phyloP scores from a whole-genome alignment of 495 filamentous ascomycete genomes.

The Staphylotrichum longicolle region DNA sequence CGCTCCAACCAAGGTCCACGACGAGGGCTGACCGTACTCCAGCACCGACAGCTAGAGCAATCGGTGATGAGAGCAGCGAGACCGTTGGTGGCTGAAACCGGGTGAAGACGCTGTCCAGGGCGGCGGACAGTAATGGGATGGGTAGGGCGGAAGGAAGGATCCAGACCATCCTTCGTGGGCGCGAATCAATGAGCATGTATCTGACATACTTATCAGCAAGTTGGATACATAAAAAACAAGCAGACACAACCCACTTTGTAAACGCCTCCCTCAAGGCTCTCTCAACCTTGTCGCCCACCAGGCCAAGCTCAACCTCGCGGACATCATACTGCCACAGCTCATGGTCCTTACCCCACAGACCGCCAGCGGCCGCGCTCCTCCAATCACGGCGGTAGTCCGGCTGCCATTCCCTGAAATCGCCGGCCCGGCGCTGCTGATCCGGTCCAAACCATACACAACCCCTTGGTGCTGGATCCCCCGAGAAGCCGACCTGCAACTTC shows the following conservation, averaged over 20 bases:
- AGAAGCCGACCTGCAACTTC: conserved; percentile 78
- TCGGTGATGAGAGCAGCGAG: conserved; percentile 70
- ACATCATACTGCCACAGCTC: conserved; percentile 84
- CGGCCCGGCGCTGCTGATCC: conserved; percentile 68
- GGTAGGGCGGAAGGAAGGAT: conserved; percentile 76
- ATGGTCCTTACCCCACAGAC: conserved; percentile 66
- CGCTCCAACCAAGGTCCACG: conserved; percentile 88
- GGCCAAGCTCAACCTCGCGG: conserved; percentile 65
- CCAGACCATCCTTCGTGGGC: conserved; percentile 67
- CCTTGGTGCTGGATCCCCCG: conserved; percentile 72
- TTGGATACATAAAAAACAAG: background rate
- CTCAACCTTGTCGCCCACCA: conserved; percentile 88
- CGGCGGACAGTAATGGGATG: conserved; percentile 68
- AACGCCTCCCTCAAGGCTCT: conserved; percentile 79
- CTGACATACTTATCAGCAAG: conserved; percentile 30
- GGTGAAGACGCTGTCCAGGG: conserved; percentile 72
- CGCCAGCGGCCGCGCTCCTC: conserved; percentile 41
- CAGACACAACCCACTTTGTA: conserved; percentile 54
- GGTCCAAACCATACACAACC: conserved; percentile 70
- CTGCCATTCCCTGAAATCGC: conserved; percentile 76
- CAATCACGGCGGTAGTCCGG: conserved; percentile 49
- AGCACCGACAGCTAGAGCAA: conserved; percentile 70
- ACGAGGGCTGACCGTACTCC: conserved; percentile 79
- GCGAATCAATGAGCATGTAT: conserved; percentile 74
- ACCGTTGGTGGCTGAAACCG: conserved; percentile 79